Percentiles rank a stretch among this genome's conserved stretches.
Evolutionary conservation across 768 basidiomycete genomes (phyloP).

Genomic region (Thelephora aurantiotincta): DNA sequence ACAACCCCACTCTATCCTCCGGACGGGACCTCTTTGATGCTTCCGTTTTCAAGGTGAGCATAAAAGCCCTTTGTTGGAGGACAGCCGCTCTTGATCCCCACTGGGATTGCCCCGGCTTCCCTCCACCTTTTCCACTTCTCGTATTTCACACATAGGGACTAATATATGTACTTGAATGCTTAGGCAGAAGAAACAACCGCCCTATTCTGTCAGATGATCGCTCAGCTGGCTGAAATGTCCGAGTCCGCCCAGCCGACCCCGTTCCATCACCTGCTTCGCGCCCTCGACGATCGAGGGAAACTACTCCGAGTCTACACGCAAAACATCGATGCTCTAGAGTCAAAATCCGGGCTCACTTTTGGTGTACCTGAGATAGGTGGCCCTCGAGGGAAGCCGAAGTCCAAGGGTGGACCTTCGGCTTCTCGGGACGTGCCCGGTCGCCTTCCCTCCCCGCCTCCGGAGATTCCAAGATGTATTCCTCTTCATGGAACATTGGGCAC

Average conservation of each 20-base stretch:
- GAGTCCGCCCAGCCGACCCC: slow-evolving; percentile 61
- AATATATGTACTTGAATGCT: slow-evolving; percentile 3
- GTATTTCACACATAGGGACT: not conserved
- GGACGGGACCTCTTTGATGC: slow-evolving; percentile 88
- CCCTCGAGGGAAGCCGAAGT: slow-evolving; percentile 37
- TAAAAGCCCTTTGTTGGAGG: not conserved
- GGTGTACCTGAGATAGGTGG: slow-evolving; percentile 64
- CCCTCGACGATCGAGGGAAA: slow-evolving; percentile 60
- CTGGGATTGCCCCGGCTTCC: not conserved
- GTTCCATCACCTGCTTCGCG: slow-evolving; percentile 64
- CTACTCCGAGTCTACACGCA: slow-evolving; percentile 85
- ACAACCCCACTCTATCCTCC: slow-evolving; percentile 59
- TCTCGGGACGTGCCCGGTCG: slow-evolving; percentile 13
- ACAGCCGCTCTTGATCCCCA: not conserved
- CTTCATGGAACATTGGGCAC: slow-evolving; percentile 76
- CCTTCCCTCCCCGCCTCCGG: slow-evolving; percentile 35
- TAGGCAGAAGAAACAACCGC: slow-evolving; percentile 66
- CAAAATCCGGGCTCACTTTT: slow-evolving; percentile 74
- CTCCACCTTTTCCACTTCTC: not conserved
- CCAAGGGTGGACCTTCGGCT: slow-evolving; percentile 13
- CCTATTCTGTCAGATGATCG: slow-evolving; percentile 83
- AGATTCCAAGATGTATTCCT: slow-evolving; percentile 74
- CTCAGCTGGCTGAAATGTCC: slow-evolving; percentile 62
- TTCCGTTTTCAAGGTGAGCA: slow-evolving; percentile 70
- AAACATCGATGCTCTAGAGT: slow-evolving; percentile 85